Evolutionary conservation across 1,284 basidiomycete species (phyloP).

Genomic region (Cutaneotrichosporon cutaneum): DNA sequence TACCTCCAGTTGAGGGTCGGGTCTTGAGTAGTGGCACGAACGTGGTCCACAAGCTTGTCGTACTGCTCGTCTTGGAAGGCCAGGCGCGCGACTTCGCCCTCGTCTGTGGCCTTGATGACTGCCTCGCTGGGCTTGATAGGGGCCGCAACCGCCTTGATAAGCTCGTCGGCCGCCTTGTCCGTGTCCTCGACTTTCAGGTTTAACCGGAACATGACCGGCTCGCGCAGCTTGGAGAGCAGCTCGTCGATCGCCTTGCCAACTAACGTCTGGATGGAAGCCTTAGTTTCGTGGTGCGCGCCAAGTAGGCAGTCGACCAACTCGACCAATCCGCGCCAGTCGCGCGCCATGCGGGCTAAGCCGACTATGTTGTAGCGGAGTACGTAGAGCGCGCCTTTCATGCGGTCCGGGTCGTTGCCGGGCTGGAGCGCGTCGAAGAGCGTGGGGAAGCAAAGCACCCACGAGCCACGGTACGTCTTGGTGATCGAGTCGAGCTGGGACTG

Average conservation of each 20-base stretch:
- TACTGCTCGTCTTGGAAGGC: slow-evolving; percentile 51
- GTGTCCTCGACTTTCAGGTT: slow-evolving; percentile 30
- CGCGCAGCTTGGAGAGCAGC: slow-evolving; percentile 40
- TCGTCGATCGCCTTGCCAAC: slow-evolving; percentile 72
- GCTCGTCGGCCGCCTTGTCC: slow-evolving; percentile 36
- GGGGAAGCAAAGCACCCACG: slow-evolving; percentile 70
- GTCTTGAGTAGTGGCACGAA: slow-evolving; percentile 66
- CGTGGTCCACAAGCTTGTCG: slow-evolving; percentile 55
- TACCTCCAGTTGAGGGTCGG: slow-evolving; percentile 77
- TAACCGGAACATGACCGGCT: slow-evolving; percentile 42
- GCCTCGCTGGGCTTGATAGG: slow-evolving; percentile 30
- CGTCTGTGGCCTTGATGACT: slow-evolving; percentile 42
- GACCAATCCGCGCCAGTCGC: slow-evolving; percentile 68
- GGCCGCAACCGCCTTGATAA: slow-evolving; percentile 26
- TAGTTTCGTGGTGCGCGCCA: slow-evolving; percentile 86
- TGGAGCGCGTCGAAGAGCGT: slow-evolving; percentile 70
- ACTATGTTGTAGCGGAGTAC: slow-evolving; percentile 59
- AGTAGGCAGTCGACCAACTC: slow-evolving; percentile 71
- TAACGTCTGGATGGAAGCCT: slow-evolving; percentile 89
- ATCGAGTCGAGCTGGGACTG: slow-evolving; percentile 44
- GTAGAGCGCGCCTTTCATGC: slow-evolving; percentile 94
- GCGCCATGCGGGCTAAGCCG: slow-evolving; percentile 39
- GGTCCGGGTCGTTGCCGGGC: slow-evolving; percentile 81
- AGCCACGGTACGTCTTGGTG: slow-evolving; percentile 73
- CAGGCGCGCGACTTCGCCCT: slow-evolving; percentile 36